A percentile compares a stretch with the other conserved stretches of the same genome.
phyloP scores from a whole-genome alignment of 805 yeast genomes.

The Ogataea populi-albae region DNA sequence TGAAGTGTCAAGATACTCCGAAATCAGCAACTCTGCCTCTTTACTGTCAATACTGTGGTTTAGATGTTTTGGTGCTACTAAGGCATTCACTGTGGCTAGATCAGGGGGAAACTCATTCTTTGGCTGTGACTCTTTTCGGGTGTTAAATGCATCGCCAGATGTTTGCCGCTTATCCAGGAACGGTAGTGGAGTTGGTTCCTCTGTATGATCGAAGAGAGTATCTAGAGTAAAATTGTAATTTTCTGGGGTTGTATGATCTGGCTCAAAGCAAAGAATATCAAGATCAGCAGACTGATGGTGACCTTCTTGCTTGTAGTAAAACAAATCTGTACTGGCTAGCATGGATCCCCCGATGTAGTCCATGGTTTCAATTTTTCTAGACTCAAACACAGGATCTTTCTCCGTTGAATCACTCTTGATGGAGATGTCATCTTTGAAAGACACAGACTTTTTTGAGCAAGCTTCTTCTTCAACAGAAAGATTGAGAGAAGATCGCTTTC shows the following conservation, averaged over 20 bases:
- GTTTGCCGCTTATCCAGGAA: not conserved
- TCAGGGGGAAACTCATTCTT: not conserved
- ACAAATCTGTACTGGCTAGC: constrained; percentile 7
- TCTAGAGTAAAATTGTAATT: constrained; percentile 9
- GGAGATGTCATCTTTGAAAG: constrained; percentile 18
- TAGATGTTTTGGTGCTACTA: not conserved
- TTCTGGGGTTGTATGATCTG: constrained; percentile 21
- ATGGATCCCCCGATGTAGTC: constrained; percentile 8
- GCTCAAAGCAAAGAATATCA: constrained; percentile 20
- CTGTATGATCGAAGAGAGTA: constrained; percentile 6
- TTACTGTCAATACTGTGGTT: not conserved
- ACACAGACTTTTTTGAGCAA: constrained; percentile 17
- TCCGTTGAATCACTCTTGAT: constrained; percentile 11
- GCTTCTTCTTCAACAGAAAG: constrained; percentile 10
- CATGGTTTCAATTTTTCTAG: constrained; percentile 4
- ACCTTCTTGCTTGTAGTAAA: constrained; percentile 2
- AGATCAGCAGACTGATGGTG: constrained; percentile 5
- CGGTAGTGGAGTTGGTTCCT: not conserved
- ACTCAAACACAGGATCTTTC: not conserved
- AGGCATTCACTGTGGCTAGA: not conserved
- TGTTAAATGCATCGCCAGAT: not conserved
- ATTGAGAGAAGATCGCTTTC: constrained; percentile 3
- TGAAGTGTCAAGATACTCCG: not conserved
- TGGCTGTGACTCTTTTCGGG: not conserved
- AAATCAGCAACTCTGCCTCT: constrained; percentile 2